These are phyloP conservation scores for Clitopilus hobsonii DNA, from an alignment of 768 basidiomycete genomes.

Conservation along the genomic window DNA sequence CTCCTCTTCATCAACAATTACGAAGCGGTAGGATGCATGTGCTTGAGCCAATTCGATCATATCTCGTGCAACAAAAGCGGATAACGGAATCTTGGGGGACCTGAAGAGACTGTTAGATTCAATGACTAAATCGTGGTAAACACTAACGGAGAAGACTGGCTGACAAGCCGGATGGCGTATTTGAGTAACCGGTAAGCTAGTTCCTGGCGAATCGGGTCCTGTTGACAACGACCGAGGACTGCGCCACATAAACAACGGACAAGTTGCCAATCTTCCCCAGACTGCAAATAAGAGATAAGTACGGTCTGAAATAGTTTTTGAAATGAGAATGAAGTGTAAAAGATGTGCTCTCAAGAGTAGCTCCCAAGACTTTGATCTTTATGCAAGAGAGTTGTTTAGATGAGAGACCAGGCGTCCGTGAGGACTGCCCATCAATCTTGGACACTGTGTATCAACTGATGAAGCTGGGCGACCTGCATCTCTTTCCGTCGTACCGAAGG, in stretches of 20 bases:
- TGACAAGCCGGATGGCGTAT: slow-evolving; percentile 74
- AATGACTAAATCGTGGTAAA: not conserved
- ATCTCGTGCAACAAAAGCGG: slow-evolving; percentile 88
- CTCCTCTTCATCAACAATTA: slow-evolving; percentile 83
- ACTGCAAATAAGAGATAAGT: slow-evolving; percentile 28
- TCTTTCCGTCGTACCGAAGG: not conserved
- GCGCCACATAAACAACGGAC: slow-evolving; percentile 84
- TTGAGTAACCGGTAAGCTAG: slow-evolving; percentile 72
- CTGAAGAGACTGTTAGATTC: slow-evolving; percentile 20
- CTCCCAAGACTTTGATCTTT: slow-evolving; percentile 70
- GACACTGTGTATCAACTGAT: slow-evolving; percentile 95
- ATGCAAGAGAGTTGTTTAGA: slow-evolving; percentile 85
- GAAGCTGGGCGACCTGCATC: slow-evolving; percentile 21
- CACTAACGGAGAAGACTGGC: slow-evolving; percentile 57
- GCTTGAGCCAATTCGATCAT: slow-evolving; percentile 90
- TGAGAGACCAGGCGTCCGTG: slow-evolving; percentile 37
- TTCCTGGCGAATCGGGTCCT: slow-evolving; percentile 30
- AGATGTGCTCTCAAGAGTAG: slow-evolving; percentile 87
- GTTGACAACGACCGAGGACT: slow-evolving; percentile 66
- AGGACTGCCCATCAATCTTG: slow-evolving; percentile 50
- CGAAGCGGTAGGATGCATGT: slow-evolving; percentile 90
- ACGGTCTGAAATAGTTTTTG: slow-evolving; percentile 11
- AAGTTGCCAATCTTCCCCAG: slow-evolving; percentile 57
- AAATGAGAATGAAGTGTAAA: slow-evolving; percentile 14
- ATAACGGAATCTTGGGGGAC: slow-evolving; percentile 54